Percentiles rank a stretch among this genome's conserved stretches.
Evolutionary conservation across 1,139 yeast species (phyloP).

Genomic region (Barnettozyma hawaiiensis): DNA sequence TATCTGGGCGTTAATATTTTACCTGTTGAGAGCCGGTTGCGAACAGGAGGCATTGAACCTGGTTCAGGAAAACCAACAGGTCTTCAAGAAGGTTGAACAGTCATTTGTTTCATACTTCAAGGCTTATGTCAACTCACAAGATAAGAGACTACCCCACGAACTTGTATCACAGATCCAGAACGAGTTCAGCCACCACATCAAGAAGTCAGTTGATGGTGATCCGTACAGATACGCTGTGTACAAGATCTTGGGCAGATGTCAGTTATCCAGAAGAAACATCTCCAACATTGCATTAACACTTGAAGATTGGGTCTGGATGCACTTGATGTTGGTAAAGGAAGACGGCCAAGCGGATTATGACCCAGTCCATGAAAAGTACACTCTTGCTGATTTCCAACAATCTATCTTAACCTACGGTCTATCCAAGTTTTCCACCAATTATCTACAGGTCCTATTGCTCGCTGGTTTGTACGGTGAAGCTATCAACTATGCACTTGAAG

Average conservation of each 20-base stretch:
- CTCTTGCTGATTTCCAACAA: constrained; percentile 68
- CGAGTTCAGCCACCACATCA: constrained; percentile 83
- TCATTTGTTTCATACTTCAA: constrained; percentile 77
- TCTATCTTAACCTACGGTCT: constrained; percentile 70
- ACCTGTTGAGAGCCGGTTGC: constrained; percentile 79
- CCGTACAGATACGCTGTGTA: constrained; percentile 89
- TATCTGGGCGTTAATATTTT: constrained; percentile 87
- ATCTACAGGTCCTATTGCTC: constrained; percentile 68
- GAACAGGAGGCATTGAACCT: constrained; percentile 69
- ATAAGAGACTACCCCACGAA: constrained; percentile 54
- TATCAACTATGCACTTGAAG: constrained; percentile 58
- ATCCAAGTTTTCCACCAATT: constrained; percentile 63
- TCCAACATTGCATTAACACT: constrained; percentile 72
- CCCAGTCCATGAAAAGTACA: constrained; percentile 66
- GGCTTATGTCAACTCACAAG: constrained; percentile 58
- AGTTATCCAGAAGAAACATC: constrained; percentile 60
- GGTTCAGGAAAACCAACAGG: constrained; percentile 44
- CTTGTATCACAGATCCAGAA: constrained; percentile 64
- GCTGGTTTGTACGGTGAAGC: constrained; percentile 83
- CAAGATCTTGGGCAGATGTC: constrained; percentile 85
- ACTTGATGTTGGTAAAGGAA: constrained; percentile 69
- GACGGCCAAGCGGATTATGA: constrained; percentile 35
- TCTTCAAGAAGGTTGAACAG: constrained; percentile 77
- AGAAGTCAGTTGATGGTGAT: constrained; percentile 67
- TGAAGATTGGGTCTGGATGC: constrained; percentile 98